These are phyloP conservation scores for Spirogloea muscicola DNA, from an alignment of 139 green algal genomes.

Conservation along the genomic window DNA sequence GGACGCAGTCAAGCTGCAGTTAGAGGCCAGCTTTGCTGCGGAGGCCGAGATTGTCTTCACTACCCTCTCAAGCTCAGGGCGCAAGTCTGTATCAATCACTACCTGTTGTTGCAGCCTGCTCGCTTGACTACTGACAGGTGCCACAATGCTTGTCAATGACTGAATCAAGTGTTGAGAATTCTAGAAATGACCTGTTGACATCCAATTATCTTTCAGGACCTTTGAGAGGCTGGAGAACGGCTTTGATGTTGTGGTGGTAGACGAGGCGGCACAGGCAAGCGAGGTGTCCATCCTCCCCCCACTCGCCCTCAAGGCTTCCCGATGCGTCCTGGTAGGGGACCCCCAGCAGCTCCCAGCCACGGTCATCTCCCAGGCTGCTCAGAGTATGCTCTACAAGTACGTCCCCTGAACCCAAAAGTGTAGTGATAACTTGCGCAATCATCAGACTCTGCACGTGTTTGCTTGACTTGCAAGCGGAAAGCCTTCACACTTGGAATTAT, in stretches of 20 bases:
- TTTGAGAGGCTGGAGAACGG: constrained; percentile 53
- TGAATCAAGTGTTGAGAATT: no score
- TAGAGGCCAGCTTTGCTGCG: constrained; percentile 44
- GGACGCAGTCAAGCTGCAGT: constrained; percentile 14
- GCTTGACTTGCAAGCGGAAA: no score
- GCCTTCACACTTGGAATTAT: no score
- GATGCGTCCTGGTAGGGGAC: constrained; percentile 54
- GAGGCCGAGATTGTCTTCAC: constrained; percentile 51
- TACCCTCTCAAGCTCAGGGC: constrained; percentile 22
- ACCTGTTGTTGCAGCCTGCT: no score
- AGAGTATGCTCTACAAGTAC: constrained; percentile 20
- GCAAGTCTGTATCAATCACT: no score
- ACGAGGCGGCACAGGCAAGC: constrained; percentile 82
- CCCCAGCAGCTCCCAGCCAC: constrained; percentile 53
- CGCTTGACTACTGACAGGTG: no score
- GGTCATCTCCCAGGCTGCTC: constrained; percentile 52
- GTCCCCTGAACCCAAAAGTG: no score
- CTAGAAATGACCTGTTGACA: not conserved
- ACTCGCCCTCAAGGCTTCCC: constrained; percentile 64
- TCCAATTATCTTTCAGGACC: constrained; percentile 17
- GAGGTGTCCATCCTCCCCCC: constrained; percentile 81
- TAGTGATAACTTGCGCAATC: no score
- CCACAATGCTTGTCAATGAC: no score
- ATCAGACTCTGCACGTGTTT: no score
- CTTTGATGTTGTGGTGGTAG: constrained; percentile 75